Evolutionary conservation across 75 land plant genomes (phyloP), one percentile per base, ranked within the genome.

Genomic region (Ceratopteris richardii): DNA sequence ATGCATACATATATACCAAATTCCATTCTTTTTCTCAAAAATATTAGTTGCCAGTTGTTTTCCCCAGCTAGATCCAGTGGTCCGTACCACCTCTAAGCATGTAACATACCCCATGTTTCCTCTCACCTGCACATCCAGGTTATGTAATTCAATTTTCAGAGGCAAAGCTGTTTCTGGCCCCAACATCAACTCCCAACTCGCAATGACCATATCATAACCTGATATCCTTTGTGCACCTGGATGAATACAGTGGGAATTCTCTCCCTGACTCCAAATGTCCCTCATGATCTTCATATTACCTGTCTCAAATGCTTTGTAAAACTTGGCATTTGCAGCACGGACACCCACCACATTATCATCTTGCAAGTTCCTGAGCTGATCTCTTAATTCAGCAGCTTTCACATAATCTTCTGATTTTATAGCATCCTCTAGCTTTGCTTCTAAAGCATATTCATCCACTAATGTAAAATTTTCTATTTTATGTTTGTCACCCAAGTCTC

Each of bases 21-120:
- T 61, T 9, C 79, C 87, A 66, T 82, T 70, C 19, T 80, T 58
- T 61, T 66, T 90, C 72, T 90, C 96, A 69, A 90, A 90, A 11
- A 90, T 78, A 66, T 90, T 90, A n/a, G 87, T 90, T 0, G 81
- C 96, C 42, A 74, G 72, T 50, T 90, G 95, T 57, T 62, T 78
- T 0, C 96, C 96, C 96, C 96, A 90, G 62, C 76, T 80, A 47
- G 74, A 69, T 27, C 90, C 96, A 43, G 65, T 77, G 0, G 96
- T 77, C 65, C 72, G 79, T 0, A 90, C 80, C 31, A 82, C 70
- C 59, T 90, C 96, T 60, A 80, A 39, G 54, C 96, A 90, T 0
- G 86, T 82, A 48, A 90, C 84, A 69, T 73, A 83, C 1, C 82
- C 96, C 3, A 86, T 26, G 54, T 80, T 70, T 14, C 90, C 96